Evolutionary conservation across 1,284 basidiomycete species (phyloP).

Genomic region (Athelia psychrophila): DNA sequence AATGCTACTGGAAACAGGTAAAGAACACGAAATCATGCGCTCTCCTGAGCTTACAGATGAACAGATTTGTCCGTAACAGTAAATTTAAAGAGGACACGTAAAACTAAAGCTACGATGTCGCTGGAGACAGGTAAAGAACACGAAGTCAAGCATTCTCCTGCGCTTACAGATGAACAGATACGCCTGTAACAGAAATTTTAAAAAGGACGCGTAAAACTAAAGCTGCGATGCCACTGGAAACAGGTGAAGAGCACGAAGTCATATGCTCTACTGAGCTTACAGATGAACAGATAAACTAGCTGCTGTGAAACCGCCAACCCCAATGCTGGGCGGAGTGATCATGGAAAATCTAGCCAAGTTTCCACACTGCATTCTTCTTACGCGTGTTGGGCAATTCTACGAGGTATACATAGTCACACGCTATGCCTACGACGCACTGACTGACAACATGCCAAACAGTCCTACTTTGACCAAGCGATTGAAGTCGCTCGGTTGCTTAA

Average conservation of each 20-base stretch:
- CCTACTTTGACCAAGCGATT: slow-evolving; percentile 89
- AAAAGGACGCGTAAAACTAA: too few relatives aligned
- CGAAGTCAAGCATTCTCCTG: too few relatives aligned
- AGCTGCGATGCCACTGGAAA: too few relatives aligned
- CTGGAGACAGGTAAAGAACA: too few relatives aligned
- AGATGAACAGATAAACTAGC: slow-evolving; percentile 2
- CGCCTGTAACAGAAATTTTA: too few relatives aligned
- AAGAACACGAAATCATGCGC: too few relatives aligned
- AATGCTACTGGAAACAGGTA: too few relatives aligned
- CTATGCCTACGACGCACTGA: slow-evolving; percentile 1
- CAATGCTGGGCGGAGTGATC: slow-evolving; percentile 67
- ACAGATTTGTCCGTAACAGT: too few relatives aligned
- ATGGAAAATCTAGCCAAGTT: slow-evolving; percentile 72
- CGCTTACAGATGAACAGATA: slow-evolving; percentile 2
- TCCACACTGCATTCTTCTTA: slow-evolving; percentile 87
- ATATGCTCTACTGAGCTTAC: too few relatives aligned
- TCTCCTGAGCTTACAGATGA: slow-evolving; percentile 1
- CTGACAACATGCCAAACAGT: slow-evolving; percentile 43
- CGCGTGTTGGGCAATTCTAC: slow-evolving; percentile 92
- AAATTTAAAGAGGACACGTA: too few relatives aligned
- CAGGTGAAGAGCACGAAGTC: too few relatives aligned
- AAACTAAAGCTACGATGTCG: too few relatives aligned
- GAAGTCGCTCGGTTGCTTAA: slow-evolving; percentile 75
- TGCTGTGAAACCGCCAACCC: slow-evolving; percentile 25
- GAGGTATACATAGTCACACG: slow-evolving; percentile 59